Conservation (phyloP, 441 rosid species). For the Aquilaria agallochum region DNA sequence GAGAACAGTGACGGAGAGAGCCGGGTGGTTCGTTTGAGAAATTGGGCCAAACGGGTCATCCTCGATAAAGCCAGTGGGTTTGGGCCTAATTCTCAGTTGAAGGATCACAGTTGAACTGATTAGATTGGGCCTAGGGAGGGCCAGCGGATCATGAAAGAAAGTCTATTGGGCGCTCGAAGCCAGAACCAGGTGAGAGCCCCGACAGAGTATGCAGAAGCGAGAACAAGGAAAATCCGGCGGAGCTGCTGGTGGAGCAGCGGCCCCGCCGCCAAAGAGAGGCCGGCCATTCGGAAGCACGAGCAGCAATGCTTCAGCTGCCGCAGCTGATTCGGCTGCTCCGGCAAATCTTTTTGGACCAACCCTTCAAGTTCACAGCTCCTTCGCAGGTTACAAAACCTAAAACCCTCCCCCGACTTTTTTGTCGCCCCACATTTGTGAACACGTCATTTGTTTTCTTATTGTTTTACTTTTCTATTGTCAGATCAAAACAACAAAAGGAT, state of each 20-base stretch:
- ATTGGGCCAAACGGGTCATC: no score
- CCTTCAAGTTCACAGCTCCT: constrained; percentile 67
- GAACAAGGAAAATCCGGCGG: constrained; percentile 60
- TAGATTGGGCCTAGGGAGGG: no score
- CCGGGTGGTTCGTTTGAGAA: no score
- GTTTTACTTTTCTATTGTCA: constrained; percentile 17
- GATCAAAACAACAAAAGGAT: constrained; percentile 88
- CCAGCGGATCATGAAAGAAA: neutral
- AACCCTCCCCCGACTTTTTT: neutral
- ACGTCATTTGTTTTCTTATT: neutral
- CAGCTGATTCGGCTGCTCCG: constrained; percentile 53
- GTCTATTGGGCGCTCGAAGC: neutral
- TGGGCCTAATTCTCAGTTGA: no score
- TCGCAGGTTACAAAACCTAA: constrained; percentile 44
- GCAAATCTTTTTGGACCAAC: constrained; percentile 61
- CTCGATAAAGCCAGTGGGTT: no score
- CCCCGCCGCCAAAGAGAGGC: constrained; percentile 58
- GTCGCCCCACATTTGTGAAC: neutral
- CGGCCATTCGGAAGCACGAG: constrained; percentile 66
- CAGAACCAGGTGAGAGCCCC: neutral
- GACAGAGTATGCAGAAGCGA: constrained; percentile 61
- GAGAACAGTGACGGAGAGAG: no score
- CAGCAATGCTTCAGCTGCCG: constrained; percentile 30
- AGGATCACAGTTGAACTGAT: no score
- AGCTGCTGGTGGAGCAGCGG: constrained; percentile 42